Base-by-base conservation (phyloP, 2,329 filamentous ascomycete species). In the Ploettnerulaceae sp. region DNA sequence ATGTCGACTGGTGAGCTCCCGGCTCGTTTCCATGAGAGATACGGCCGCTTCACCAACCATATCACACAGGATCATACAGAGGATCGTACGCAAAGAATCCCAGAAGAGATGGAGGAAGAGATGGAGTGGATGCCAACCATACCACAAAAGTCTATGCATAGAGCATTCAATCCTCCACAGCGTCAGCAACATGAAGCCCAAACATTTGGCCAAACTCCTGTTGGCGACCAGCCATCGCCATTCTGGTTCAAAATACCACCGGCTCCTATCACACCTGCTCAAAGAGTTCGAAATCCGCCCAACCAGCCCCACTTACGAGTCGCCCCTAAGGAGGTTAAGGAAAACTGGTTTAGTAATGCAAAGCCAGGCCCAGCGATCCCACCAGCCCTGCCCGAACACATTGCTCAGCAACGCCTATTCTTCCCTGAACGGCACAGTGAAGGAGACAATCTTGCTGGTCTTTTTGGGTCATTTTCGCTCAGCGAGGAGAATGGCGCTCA, bases 81-180 rank as follows among this genome's bases (percentile, higher is more conserved):
- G 24, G 25, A 33, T 20, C 39, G 21, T 42, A 42, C 9, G 18
- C 11, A 32, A 31, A 32, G 5, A 37, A 22, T 7, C 15, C 14
- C 31, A n/a, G 9, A 34, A 17, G 31, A 7, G n/a, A 5, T 4
- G 15, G 41, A 25, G 14, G 57, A 60, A 22, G 51, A 54, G 45
- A 89, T 90, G 86, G 86, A 89, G 59, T 88, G 84, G 80, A 77
- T 81, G 2, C 82, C 82, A 0, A 79, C 79, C n/a, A 38, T 47
- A 7, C 37, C 49, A 7, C 68, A 70, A 21, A 44, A 22, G 45
- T 73, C 74, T n/a, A 68, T 70, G 38, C 67, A 80, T 49, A 74
- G 76, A 43, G 76, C 75, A 7, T 81, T 81, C 59, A 72, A 69
- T 49, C 72, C 34, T 64, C 68, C 35, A 64, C 70, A 26, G 56